Evolutionary conservation across 1,284 basidiomycete species (phyloP), one percentile per base, ranked within the genome.

Genomic region (Rhodotorula sp.): DNA sequence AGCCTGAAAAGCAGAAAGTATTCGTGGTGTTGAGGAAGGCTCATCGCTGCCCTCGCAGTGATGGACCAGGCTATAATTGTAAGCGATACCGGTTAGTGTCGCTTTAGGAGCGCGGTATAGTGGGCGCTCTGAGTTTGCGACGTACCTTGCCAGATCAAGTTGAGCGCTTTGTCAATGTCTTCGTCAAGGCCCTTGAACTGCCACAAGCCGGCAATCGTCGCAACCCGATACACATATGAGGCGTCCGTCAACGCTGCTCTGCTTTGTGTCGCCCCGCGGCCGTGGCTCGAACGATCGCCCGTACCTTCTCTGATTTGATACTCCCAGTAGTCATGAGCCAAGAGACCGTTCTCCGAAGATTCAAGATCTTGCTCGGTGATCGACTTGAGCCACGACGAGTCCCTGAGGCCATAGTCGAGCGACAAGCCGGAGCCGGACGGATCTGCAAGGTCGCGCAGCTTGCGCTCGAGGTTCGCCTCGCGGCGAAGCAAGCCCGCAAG

Each of bases 311-410:
- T 58, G 16, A 51, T 31, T 8, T 56, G 20, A 5, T 18, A 54
- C 62, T 69, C 68, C 62, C 63, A 60, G 56, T 43, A 69, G 26
- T 60, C 51, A 46, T 69, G 68, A 18, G 52, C 21, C 10, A 65
- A 49, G 16, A 2, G 2, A n/a, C 68, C 68, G 34, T 69, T 69
- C 20, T 61, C 23, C 23, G 5, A n/a, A 23, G 3, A 15, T 5
- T 10, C 4, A 2, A 67, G 47, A 1, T 57, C 31, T 3, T 5
- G 7, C 23, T 56, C 18, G 3, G 12, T 34, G 34, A 62, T 34
- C n/a, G 34, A 10, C 52, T 61, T 62, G 31, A 57, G 43, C 47
- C 23, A 31, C 23, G 21, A 29, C 29, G 18, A 23, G 26, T 31
- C 61, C 10, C 29, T 29, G 8, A 46, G 62, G 16, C 68, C 68